A percentile compares a stretch with the other conserved stretches of the same genome.
phyloP scores from a whole-genome alignment of 768 basidiomycete species.

The Krasilnikovozyma curviuscula region DNA sequence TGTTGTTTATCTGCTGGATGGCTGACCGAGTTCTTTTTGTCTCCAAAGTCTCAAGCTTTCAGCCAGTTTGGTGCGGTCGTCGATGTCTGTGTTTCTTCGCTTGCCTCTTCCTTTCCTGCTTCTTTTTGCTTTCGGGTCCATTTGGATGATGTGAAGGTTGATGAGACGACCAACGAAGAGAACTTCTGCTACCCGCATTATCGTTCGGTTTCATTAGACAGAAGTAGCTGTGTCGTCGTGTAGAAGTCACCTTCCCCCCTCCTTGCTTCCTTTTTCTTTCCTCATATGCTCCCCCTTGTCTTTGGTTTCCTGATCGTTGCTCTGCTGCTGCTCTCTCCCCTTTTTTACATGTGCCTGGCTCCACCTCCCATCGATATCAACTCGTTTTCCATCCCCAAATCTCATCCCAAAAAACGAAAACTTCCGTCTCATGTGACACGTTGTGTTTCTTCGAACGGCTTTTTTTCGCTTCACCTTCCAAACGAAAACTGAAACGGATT shows the following conservation, averaged over 20 bases:
- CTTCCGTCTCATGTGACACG: too few species aligned
- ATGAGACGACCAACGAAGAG: background rate
- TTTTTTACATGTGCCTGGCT: too few species aligned
- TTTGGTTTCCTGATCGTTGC: too few species aligned
- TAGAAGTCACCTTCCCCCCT: conserved; percentile 7
- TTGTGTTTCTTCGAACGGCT: too few species aligned
- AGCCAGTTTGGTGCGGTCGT: conserved; percentile 55
- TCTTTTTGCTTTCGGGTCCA: background rate
- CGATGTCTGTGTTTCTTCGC: conserved; percentile 58
- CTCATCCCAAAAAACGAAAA: too few species aligned
- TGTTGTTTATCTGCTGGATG: conserved; percentile 31
- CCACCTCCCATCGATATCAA: too few species aligned
- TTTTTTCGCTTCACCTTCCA: too few species aligned
- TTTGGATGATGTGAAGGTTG: background rate
- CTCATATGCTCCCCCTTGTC: too few species aligned
- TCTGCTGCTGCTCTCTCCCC: too few species aligned
- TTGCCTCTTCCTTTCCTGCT: background rate
- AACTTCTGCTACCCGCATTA: background rate
- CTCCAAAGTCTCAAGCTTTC: conserved; percentile 49
- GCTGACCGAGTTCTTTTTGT: conserved; percentile 18
- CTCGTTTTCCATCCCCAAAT: too few species aligned
- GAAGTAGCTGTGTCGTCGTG: conserved; percentile 20
- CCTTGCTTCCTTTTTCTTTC: background rate
- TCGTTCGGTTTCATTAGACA: conserved; percentile 4
- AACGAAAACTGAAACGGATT: background rate